Base-by-base conservation (phyloP, 352 stramenopile genomes). In the Globisporangium middletonii region DNA sequence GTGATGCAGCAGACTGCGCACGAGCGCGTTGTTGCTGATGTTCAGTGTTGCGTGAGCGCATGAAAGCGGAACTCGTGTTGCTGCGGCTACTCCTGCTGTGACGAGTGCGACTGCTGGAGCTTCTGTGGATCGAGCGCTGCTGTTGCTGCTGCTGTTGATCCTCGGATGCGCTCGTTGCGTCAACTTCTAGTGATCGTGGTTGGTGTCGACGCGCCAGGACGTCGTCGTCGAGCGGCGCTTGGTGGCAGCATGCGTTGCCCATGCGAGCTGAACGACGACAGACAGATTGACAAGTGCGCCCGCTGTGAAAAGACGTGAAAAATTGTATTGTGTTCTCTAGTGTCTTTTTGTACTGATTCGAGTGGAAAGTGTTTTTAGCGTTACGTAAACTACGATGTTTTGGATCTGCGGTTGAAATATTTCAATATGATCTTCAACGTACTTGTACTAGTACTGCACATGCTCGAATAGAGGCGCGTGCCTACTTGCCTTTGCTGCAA, bases 191-290 rank as follows among this genome's bases (percentile, higher is more conserved):
- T 38, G 57, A 1, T 37, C 26, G 57, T 33, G 13, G 53, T 18
- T 15, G 44, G 28, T 50, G 35, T 19, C 38, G 33, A 2, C 27
- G 41, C 44, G 59, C 65, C 54, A 89, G 46, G 18, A 67, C 42
- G 46, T 79, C 69, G 61, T 89, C 83, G 55, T 92, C 78, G 45
- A 90, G 67, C 27, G 71, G 37, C 56, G 67, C 67, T 55, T 83
- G 79, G 66, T 89, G 72, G 65, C 81, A 92, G 63, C 83, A 93
- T 55, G 69, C 72, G 42, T 60, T 79, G 35, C 83, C 83, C 83
- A 93, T 93, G 33, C 12, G 30, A 37, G 23, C 45, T 35, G 33
- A 38, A 7, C 7, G 33, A 38, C 33, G 30, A 8, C 3, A 35
- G 30, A 8, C 30, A 2, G 33, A 38, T 38, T 9, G 7, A 38